phyloP scores from a whole-genome alignment of 1,139 yeast genomes.

The Meyerozyma carpophila region DNA sequence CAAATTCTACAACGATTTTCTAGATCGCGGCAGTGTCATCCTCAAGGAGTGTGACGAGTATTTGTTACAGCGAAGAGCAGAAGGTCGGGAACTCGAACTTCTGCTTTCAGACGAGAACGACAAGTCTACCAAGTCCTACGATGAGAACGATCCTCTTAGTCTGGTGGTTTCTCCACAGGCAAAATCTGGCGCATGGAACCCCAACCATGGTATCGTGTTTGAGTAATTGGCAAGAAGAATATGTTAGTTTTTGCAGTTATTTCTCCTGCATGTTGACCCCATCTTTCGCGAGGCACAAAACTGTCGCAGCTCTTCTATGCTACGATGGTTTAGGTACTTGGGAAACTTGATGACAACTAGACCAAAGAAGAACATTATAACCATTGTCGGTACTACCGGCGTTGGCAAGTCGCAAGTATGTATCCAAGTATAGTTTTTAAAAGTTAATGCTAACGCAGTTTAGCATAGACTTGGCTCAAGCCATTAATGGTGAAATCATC shows the following conservation, averaged over 20 bases:
- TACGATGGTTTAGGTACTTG: constrained; percentile 7
- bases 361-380: constrained; percentile 42
- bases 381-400: constrained; percentile 94
- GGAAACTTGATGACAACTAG: constrained; percentile 16
- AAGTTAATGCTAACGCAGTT: constrained; percentile 25
- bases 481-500: constrained; percentile 80
- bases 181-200: constrained; percentile 25
- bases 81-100: constrained; percentile 47
- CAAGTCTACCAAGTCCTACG: neutral
- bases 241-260: neutral
- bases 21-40: constrained; percentile 43
- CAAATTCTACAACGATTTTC: constrained; percentile 62
- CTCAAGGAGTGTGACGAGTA: constrained; percentile 49
- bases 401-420: constrained; percentile 90
- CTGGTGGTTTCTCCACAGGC: constrained; percentile 5
- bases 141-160: constrained; percentile 4
- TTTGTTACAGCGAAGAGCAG: constrained; percentile 47
- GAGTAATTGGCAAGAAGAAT: constrained; percentile 7
- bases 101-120: neutral
- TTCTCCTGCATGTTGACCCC: neutral
- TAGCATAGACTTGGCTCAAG: constrained; percentile 72
- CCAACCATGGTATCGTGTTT: constrained; percentile 27
- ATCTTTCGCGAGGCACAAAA: neutral
- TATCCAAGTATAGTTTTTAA: neutral
- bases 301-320: neutral